Percentiles rank a stretch among this genome's conserved stretches.
These are phyloP conservation scores for Aureobasidium sp. DNA, from an alignment of 2,329 filamentous ascomycete genomes.

Conservation along the genomic window DNA sequence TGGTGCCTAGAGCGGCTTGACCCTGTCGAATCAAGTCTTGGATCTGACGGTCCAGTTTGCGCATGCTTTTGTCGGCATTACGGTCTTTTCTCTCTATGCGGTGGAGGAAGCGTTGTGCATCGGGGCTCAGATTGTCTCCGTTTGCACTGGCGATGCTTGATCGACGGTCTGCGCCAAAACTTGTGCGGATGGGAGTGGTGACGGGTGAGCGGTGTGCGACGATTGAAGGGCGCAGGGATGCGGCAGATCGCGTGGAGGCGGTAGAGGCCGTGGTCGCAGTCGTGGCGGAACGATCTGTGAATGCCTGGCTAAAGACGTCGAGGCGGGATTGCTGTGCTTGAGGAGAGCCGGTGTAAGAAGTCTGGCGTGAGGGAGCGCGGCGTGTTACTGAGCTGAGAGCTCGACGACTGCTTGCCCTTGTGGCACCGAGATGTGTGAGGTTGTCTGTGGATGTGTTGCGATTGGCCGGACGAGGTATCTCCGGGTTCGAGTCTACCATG, in stretches of 20 bases:
- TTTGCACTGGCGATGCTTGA: not conserved
- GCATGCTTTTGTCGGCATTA: slow-evolving; percentile 71
- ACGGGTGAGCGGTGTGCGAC: not conserved
- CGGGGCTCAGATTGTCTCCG: slow-evolving; percentile 41
- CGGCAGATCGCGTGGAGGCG: not conserved
- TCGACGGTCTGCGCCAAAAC: not conserved
- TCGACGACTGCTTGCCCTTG: slow-evolving; percentile 26
- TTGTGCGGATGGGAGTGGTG: not conserved
- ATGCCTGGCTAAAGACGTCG: not conserved
- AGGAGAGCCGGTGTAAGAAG: slow-evolving; percentile 31
- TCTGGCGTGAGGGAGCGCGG: slow-evolving; percentile 25
- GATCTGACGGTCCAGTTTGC: slow-evolving; percentile 69
- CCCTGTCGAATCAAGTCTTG: slow-evolving; percentile 86
- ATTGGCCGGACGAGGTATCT: not conserved
- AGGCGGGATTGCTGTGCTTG: slow-evolving; percentile 5
- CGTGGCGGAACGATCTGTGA: not conserved
- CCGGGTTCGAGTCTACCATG: slow-evolving; percentile 31
- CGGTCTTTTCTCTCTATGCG: slow-evolving; percentile 65
- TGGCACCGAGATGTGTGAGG: slow-evolving; percentile 19
- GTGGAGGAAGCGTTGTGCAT: slow-evolving; percentile 69
- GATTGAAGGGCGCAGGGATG: not conserved
- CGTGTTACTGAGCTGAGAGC: slow-evolving; percentile 42
- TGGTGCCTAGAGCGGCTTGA: slow-evolving; percentile 66
- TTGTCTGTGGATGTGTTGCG: slow-evolving; percentile 6
- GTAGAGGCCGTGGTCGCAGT: not conserved